These are phyloP conservation scores for Coleophoma eucalyptorum DNA, from an alignment of 2,329 filamentous ascomycete genomes.

Conservation along the genomic window DNA sequence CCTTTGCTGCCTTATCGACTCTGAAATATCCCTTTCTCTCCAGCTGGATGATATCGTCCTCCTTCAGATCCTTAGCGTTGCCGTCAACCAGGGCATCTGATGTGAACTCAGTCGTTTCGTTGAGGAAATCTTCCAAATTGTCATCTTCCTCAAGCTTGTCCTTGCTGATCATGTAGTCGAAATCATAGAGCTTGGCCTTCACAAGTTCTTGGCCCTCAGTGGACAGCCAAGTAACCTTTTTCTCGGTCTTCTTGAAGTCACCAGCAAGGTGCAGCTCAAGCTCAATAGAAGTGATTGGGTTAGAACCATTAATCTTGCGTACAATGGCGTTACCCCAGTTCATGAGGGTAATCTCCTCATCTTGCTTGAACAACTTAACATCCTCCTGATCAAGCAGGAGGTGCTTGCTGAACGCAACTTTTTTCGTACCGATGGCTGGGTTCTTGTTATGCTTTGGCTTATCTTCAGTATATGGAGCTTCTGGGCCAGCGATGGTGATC, in stretches of 20 bases:
- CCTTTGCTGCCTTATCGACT: constrained; percentile 62
- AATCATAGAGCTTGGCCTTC: constrained; percentile 84
- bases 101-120: constrained; percentile 66
- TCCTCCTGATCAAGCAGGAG: constrained; percentile 86
- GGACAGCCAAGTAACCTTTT: constrained; percentile 95
- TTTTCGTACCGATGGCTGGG: constrained; percentile 77
- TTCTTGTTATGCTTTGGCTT: constrained; percentile 92
- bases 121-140: constrained; percentile 78
- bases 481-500: constrained; percentile 61
- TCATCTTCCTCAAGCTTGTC: constrained; percentile 91
- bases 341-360: constrained; percentile 95
- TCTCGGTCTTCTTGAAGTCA: constrained; percentile 91
- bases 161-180: constrained; percentile 93
- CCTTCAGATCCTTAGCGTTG: constrained; percentile 74
- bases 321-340: constrained; percentile 91
- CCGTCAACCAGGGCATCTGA: constrained; percentile 75
- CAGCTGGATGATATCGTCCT: constrained; percentile 90
- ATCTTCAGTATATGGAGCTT: constrained; percentile 62
- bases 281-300: constrained; percentile 65
- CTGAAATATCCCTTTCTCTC: constrained; percentile 92
- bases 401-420: constrained; percentile 72
- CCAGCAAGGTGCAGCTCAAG: constrained; percentile 88
- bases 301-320: constrained; percentile 55
- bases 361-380: constrained; percentile 72
- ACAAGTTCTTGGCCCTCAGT: constrained; percentile 72